A percentile compares a stretch with the other conserved stretches of the same genome.
Conservation (phyloP, 2,329 filamentous ascomycete genomes). For the Aspergillus oerlinghausenensis region DNA sequence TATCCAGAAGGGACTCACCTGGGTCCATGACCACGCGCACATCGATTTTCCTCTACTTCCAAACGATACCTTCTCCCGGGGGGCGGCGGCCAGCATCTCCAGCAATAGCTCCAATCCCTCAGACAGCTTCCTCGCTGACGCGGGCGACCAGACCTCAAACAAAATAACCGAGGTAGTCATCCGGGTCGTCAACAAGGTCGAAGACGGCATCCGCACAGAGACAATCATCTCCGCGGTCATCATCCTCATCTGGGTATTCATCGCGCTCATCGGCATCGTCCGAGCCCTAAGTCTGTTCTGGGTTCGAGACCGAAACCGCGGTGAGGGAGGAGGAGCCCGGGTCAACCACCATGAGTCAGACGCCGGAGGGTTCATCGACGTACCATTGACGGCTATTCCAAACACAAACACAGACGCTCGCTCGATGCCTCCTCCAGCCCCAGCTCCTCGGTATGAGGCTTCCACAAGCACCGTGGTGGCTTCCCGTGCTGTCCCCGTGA, state of each 20-base stretch:
- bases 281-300: conserved; percentile 61
- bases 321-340: conserved; percentile 51
- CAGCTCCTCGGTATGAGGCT: conserved; percentile 24
- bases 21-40: conserved; percentile 83
- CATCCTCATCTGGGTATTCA: conserved; percentile 70
- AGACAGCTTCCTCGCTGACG: conserved; percentile 70
- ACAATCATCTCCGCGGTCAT: conserved; percentile 73
- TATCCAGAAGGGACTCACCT: conserved; percentile 84
- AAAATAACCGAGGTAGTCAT: conserved; percentile 73
- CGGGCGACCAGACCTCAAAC: conserved; percentile 68
- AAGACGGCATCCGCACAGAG: conserved; percentile 66
- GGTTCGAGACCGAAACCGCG: conserved; percentile 55
- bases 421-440: conserved; percentile 3
- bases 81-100: conserved; percentile 56
- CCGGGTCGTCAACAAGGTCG: conserved; percentile 64
- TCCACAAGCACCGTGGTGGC: conserved; percentile 5
- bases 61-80: conserved; percentile 77
- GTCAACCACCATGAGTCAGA: conserved; percentile 13
- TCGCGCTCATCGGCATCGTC: conserved; percentile 69
- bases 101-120: conserved; percentile 48
- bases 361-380: conserved; percentile 30
- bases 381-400: conserved; percentile 33
- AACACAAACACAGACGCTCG: conserved; percentile 2
- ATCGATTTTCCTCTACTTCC: conserved; percentile 73
- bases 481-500: neutral